A percentile compares a stretch with the other conserved stretches of the same genome.
Evolutionary conservation across 371 early-diverging fungal genomes (phyloP).

Genomic region (Nematocida parisii): DNA sequence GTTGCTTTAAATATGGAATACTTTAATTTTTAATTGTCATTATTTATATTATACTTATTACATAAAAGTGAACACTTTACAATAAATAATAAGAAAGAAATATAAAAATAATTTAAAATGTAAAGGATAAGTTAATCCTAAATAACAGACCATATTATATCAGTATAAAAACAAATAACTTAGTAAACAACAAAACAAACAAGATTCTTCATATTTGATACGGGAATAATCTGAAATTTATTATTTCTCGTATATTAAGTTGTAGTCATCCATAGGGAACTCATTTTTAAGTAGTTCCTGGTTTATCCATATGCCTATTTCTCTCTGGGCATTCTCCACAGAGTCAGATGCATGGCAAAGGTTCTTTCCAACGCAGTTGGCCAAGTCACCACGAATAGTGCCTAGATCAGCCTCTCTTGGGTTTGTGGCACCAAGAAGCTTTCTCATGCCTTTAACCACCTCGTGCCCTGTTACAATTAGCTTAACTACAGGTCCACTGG

Average conservation of each 20-base stretch:
- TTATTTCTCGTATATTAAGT: constrained; percentile 59
- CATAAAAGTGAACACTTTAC: no score
- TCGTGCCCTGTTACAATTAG: constrained; percentile 90
- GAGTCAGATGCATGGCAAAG: constrained; percentile 96
- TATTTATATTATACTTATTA: no score
- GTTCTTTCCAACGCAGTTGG: constrained; percentile 75
- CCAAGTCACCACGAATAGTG: constrained; percentile 97
- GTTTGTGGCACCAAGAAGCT: constrained; percentile 82
- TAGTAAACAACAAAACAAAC: background rate
- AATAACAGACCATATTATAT: no score
- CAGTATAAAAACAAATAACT: background rate
- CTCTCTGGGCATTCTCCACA: constrained; percentile 88
- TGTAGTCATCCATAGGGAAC: constrained; percentile 72
- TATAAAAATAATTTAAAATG: no score
- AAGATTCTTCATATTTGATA: background rate
- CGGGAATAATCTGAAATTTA: background rate
- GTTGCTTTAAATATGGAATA: no score
- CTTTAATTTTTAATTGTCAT: no score
- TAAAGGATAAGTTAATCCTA: no score
- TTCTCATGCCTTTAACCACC: constrained; percentile 88
- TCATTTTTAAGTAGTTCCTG: constrained; percentile 72
- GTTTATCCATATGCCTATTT: constrained; percentile 93
- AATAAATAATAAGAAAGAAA: no score
- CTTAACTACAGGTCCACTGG: constrained; percentile 83
- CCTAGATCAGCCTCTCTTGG: constrained; percentile 84